Evolutionary conservation across 768 basidiomycete species (phyloP).

Genomic region (Collybia sordida): DNA sequence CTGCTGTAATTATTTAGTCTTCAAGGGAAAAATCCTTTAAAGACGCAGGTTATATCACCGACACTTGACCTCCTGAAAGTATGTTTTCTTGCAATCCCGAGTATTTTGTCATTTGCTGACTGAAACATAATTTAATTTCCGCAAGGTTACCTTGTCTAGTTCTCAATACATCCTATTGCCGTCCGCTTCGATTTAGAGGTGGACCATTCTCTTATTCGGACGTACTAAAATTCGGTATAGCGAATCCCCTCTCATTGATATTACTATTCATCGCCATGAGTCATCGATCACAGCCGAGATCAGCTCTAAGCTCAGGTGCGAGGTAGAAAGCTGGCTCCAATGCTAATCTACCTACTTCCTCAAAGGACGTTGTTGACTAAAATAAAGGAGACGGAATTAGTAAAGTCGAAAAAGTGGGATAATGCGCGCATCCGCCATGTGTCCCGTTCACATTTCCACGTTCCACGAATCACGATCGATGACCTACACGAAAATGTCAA

Average conservation of each 20-base stretch:
- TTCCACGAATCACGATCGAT: no score
- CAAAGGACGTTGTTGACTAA: no score
- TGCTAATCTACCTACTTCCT: slow-evolving; percentile 46
- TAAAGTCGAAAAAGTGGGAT: no score
- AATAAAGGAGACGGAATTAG: no score
- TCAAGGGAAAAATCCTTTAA: slow-evolving; percentile 39
- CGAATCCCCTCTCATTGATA: neutral
- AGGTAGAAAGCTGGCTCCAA: neutral
- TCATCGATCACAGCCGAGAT: neutral
- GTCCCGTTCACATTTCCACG: no score
- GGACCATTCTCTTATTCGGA: slow-evolving; percentile 20
- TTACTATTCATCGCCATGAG: neutral
- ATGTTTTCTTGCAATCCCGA: slow-evolving; percentile 5
- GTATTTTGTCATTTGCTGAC: slow-evolving; percentile 43
- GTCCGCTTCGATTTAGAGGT: slow-evolving; percentile 7
- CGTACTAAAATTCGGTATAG: slow-evolving; percentile 4
- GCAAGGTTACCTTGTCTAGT: slow-evolving; percentile 20
- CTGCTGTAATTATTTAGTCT: slow-evolving; percentile 26
- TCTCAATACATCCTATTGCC: slow-evolving; percentile 17
- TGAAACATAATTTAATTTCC: slow-evolving; percentile 44
- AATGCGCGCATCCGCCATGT: no score
- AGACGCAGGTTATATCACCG: slow-evolving; percentile 41
- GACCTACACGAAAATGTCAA: no score
- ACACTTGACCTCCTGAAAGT: slow-evolving; percentile 54
- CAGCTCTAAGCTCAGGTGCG: no score